Percentiles rank a stretch among this genome's conserved stretches.
Evolutionary conservation across 108 stramenopile species (phyloP).

Genomic region (Pseudonitzschia multistriata): DNA sequence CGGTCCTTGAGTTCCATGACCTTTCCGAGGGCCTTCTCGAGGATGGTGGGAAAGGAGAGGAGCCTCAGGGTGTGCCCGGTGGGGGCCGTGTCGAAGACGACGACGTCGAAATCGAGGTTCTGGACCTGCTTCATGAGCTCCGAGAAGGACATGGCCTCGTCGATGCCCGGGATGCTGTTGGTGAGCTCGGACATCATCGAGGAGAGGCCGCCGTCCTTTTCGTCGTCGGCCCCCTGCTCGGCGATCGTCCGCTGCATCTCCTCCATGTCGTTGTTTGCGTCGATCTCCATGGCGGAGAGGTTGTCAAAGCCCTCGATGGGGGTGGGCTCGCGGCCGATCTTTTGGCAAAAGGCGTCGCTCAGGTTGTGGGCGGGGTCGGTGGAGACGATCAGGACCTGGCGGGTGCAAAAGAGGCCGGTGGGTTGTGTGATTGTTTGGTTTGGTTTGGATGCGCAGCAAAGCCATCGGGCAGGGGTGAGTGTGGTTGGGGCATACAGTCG

Average conservation of each 20-base stretch:
- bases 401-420: no score
- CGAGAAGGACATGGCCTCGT: conserved; percentile 98
- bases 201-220: conserved; percentile 60
- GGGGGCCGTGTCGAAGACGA: conserved; percentile 99
- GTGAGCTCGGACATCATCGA: conserved; percentile 92
- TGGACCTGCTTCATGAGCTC: conserved; percentile 98
- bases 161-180: conserved; percentile 97
- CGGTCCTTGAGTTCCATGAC: conserved; percentile 96
- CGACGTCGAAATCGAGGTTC: conserved; percentile 92
- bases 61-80: conserved; percentile 99
- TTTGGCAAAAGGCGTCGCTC: conserved; percentile 98
- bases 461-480: no score
- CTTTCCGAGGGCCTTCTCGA: conserved; percentile 96
- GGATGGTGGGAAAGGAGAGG: conserved; percentile 93
- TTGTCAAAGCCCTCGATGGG: conserved; percentile 97
- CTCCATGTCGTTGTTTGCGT: conserved; percentile 90
- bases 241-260: conserved; percentile 81
- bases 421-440: no score
- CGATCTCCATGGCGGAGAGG: conserved; percentile 96
- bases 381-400: conserved; percentile 88
- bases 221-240: conserved; percentile 60
- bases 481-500: no score
- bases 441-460: no score
- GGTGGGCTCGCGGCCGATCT: conserved; percentile 97
- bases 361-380: conserved; percentile 99